A percentile compares a stretch with the other conserved stretches of the same genome.
Evolutionary conservation across 192 early-diverging fungal genomes (phyloP).

Genomic region (Rhizoclosmatium globosum): DNA sequence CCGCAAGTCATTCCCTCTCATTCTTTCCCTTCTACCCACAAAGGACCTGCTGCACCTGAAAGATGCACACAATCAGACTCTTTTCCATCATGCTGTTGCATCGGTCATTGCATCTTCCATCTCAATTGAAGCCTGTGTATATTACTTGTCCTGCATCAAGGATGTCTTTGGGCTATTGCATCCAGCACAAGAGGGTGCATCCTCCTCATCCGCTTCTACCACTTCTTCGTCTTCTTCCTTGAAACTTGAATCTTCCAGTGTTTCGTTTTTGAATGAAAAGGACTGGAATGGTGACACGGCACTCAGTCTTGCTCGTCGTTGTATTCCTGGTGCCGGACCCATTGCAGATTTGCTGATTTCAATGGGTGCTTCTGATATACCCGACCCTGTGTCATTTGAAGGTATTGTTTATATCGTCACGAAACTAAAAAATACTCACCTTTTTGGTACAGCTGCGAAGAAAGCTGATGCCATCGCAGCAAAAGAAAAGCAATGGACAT

Average conservation of each 20-base stretch:
- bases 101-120: background rate
- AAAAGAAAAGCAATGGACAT: background rate
- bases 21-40: conserved; percentile 12
- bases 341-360: background rate
- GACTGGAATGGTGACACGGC: conserved; percentile 31
- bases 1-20: background rate
- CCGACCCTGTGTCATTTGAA: no score
- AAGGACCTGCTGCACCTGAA: background rate
- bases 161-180: background rate
- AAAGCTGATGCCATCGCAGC: background rate
- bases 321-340: background rate
- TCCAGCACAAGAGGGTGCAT: no score
- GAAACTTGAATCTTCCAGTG: background rate
- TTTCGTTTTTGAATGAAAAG: background rate
- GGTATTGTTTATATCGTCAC: no score
- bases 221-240: no score
- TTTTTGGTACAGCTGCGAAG: background rate
- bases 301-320: background rate
- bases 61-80: conserved; percentile 10
- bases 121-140: conserved; percentile 2
- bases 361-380: conserved; percentile 4
- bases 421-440: no score
- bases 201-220: no score
- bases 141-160: background rate
- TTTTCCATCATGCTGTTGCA: conserved; percentile 24